Percentiles rank a stretch among this genome's conserved stretches.
phyloP scores from a whole-genome alignment of 163 green algal species.

The Trebouxia gelatinosa region DNA sequence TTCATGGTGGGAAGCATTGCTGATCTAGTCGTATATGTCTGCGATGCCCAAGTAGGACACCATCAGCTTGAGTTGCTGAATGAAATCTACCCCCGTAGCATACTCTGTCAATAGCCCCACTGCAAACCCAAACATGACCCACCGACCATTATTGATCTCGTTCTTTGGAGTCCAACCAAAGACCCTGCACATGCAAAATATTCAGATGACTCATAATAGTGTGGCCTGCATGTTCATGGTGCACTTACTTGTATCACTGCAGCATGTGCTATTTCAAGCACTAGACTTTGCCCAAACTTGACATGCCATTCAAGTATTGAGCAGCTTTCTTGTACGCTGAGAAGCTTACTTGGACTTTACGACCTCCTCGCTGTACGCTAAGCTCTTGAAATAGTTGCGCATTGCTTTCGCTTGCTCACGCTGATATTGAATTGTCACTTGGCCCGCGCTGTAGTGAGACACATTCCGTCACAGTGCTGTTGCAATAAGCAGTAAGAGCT shows the following conservation, averaged over 20 bases:
- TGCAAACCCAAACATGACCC: conserved; percentile 96
- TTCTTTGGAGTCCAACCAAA: conserved; percentile 94
- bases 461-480: too few relatives aligned
- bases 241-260: too few relatives aligned
- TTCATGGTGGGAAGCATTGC: too few relatives aligned
- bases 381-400: conserved; percentile 77
- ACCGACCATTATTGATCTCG: conserved; percentile 94
- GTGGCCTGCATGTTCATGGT: too few relatives aligned
- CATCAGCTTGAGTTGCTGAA: conserved; percentile 88
- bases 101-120: conserved; percentile 97
- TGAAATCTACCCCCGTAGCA: conserved; percentile 92
- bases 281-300: too few relatives aligned
- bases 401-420: conserved; percentile 86
- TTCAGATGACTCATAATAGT: neutral
- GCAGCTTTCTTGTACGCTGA: too few relatives aligned
- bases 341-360: conserved; percentile 58
- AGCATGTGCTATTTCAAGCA: too few relatives aligned
- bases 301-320: too few relatives aligned
- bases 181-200: conserved; percentile 54
- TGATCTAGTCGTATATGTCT: conserved; percentile 65
- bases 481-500: conserved; percentile 29
- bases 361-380: conserved; percentile 51
- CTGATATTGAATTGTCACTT: conserved; percentile 87
- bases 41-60: conserved; percentile 89
- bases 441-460: too few relatives aligned